Evolutionary conservation across 768 basidiomycete species (phyloP), one percentile per base, ranked within the genome.

Genomic region (Krasilnikovozyma curviuscula): DNA sequence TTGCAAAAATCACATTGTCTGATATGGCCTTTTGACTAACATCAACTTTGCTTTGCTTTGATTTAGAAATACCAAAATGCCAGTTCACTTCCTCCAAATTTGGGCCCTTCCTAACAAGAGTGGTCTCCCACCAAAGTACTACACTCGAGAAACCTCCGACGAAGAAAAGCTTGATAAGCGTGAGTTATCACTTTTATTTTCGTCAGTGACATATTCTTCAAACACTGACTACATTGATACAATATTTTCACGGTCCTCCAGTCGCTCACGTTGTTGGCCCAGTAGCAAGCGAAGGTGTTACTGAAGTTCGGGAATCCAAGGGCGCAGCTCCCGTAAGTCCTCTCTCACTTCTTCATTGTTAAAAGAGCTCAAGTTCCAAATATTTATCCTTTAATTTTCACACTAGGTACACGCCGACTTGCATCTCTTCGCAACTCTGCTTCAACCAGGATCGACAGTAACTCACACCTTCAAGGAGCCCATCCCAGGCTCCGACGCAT

Each of bases 61-160:
- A n/a, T n/a, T n/a, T n/a, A n/a, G n/a, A n/a, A n/a, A n/a, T n/a
- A n/a, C n/a, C n/a, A n/a, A n/a, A n/a, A n/a, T n/a, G 48, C 9
- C 43, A 10, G 69, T 68, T 5, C 71, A 80, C 62, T 77, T 80
- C 64, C 66, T 79, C 7, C 79, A 81, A 55, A 80, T 81, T 48
- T 81, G 80, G 79, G 72, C 71, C 1, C 28, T 68, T 6, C 79
- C 80, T 14, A 65, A 64, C 53, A 58, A 61, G 19, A 16, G 57
- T 7, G 59, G 68, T 5, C 75, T 88, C 21, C 56, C 59, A 18
- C 89, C 89, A 0, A 74, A 76, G 44, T 95, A 95, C 64, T 95
- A 73, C 66, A 93, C 83, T 3, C 76, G 85, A 13, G 73, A 83
- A 61, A 89, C 88, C 64, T 67, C 74, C 7, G 85, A 93, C 56